Evolutionary conservation across 1,284 basidiomycete species (phyloP), one percentile per base, ranked within the genome.

Genomic region (Leccinum griseonigrum): DNA sequence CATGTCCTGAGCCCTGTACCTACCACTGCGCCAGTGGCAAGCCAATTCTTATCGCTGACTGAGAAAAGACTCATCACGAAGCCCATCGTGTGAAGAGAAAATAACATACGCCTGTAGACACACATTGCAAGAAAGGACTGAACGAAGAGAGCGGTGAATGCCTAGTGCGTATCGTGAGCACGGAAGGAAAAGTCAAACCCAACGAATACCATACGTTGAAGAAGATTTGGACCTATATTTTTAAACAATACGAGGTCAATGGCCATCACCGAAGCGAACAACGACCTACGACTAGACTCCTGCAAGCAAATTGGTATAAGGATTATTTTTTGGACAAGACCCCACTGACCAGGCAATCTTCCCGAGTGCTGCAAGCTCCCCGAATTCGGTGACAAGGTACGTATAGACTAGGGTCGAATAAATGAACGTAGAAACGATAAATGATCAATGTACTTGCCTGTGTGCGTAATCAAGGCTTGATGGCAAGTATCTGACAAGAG

Each of bases 391-490:
- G 51, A 69, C 38, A 14, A 71, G 67, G 66, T 88, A 88, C 4
- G 75, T 77, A 64, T 88, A 88, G 2, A 82, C 85, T 86, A 16
- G 16, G 22, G n/a, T 40, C 1, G 29, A 40, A 40, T 58, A 18
- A 55, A 56, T 54, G 28, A 31, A 6, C 1, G 7, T 43, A 16
- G 8, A 22, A 18, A 4, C 1, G 3, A 4, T 3, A 16, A 14
- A 10, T 13, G 7, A 32, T 8, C 11, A 36, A 18, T 31, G 11
- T 7, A 66, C 76, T 36, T 68, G 83, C 86, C 77, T 1, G 80
- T 78, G 64, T 88, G 85, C 1, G 81, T 79, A 58, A 88, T 86
- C 56, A 88, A 70, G 1, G 74, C 78, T 70, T 88, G 83, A 62
- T 88, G 86, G 2, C 82, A 67, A 0, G 80, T 81, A 63, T 88